These are phyloP conservation scores for Oryza rufipogon DNA, from an alignment of 176 grass and related monocot species.

Conservation along the genomic window DNA sequence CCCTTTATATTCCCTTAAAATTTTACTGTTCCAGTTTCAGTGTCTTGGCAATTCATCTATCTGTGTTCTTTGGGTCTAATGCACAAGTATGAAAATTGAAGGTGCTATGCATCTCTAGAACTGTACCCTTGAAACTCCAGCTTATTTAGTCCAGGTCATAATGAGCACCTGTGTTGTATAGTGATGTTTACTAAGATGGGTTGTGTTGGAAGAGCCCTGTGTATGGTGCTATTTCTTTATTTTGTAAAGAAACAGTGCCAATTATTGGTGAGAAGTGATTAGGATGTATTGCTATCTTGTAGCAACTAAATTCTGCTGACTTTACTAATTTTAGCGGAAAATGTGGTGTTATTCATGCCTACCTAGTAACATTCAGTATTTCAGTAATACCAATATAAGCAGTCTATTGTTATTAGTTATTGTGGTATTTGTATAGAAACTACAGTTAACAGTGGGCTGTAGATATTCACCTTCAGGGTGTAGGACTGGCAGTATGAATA, in stretches of 20 bases:
- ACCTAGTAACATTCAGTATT: constrained; percentile 2
- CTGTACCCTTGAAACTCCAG: background rate
- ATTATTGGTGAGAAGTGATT: background rate
- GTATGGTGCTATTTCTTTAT: background rate
- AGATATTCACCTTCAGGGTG: background rate
- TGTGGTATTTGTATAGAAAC: background rate
- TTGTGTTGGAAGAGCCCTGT: background rate
- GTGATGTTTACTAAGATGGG: background rate
- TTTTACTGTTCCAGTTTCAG: background rate
- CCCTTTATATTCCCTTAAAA: background rate
- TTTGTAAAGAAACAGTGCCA: background rate
- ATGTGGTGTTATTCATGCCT: background rate
- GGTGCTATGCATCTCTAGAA: background rate
- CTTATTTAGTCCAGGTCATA: constrained; percentile 8
- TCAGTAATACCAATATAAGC: background rate
- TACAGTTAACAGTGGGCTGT: background rate
- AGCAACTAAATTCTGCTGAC: background rate
- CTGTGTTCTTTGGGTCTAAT: background rate
- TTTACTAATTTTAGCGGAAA: background rate
- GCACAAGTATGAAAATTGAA: background rate
- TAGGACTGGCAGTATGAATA: background rate
- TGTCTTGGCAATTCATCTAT: constrained; percentile 11
- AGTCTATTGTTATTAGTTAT: background rate
- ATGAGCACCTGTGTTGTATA: background rate
- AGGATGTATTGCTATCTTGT: background rate